Evolutionary conservation across 352 stramenopile genomes (phyloP).

Genomic region (Phytophthora pistaciae): DNA sequence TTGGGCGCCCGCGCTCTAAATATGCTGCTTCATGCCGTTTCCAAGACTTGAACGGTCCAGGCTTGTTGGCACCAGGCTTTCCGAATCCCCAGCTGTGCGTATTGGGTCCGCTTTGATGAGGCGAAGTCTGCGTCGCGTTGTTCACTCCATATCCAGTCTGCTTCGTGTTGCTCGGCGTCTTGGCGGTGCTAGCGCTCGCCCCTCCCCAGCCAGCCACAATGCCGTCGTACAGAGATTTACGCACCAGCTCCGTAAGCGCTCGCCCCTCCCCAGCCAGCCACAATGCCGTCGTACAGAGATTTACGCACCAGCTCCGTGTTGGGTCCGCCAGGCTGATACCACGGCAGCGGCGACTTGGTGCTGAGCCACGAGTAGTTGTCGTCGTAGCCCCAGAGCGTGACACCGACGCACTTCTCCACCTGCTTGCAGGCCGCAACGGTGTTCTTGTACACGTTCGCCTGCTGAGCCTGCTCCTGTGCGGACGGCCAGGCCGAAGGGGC

Average conservation of each 20-base stretch:
- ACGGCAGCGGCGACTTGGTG: constrained; percentile 27
- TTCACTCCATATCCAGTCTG: constrained; percentile 1
- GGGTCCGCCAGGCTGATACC: constrained; percentile 29
- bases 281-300: constrained; percentile 38
- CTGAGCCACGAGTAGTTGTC: constrained; percentile 44
- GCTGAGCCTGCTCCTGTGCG: constrained; percentile 13
- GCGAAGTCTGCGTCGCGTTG: constrained; percentile 4
- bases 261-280: constrained; percentile 24
- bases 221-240: constrained; percentile 37
- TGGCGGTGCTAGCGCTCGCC: not conserved
- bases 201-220: constrained; percentile 34
- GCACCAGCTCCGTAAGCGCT: constrained; percentile 8
- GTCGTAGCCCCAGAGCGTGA: constrained; percentile 35
- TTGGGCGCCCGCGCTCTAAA: not conserved
- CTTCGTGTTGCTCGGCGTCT: not conserved
- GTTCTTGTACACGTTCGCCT: constrained; percentile 30
- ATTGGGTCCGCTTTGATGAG: not conserved
- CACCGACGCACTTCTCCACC: constrained; percentile 32
- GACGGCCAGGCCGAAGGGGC: constrained; percentile 21
- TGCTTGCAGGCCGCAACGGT: constrained; percentile 33
- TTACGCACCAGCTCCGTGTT: constrained; percentile 30
- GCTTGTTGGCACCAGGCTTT: not conserved
- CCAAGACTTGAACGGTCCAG: constrained; percentile 11
- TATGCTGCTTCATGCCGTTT: not conserved
- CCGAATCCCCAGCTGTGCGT: constrained; percentile 16